A percentile compares a stretch with the other conserved stretches of the same genome.
These are phyloP conservation scores for Taxillus chinensis DNA, from an alignment of 164 flowering plant genomes.

Conservation along the genomic window DNA sequence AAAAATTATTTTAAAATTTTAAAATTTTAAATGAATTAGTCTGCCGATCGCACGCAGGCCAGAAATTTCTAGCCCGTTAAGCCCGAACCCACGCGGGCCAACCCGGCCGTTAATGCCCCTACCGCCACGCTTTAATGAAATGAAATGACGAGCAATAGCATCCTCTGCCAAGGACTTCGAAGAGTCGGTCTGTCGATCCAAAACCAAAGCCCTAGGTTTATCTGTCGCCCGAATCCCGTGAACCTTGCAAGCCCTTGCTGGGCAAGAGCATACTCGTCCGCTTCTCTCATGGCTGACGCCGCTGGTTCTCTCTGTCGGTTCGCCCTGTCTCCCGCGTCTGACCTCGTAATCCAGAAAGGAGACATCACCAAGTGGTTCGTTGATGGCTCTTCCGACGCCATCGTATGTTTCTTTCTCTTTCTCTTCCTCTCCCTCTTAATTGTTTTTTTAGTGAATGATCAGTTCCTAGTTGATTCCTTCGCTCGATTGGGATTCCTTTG, in stretches of 20 bases:
- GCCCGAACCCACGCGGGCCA: no score
- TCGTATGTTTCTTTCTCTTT: constrained; percentile 33
- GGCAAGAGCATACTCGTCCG: background rate
- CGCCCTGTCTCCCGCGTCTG: constrained; percentile 23
- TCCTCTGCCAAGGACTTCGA: background rate
- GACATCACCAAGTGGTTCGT: constrained; percentile 84
- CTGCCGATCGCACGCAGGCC: no score
- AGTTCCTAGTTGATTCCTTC: background rate
- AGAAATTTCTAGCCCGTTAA: no score
- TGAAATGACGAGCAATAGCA: background rate
- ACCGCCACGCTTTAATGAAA: no score
- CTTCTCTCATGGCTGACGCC: background rate
- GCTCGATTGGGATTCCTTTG: no score
- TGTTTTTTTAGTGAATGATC: background rate
- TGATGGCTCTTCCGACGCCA: constrained; percentile 75
- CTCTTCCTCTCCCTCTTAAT: constrained; percentile 1
- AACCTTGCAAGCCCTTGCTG: background rate
- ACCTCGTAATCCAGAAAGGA: constrained; percentile 57
- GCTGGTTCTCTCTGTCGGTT: constrained; percentile 12
- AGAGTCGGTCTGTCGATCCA: background rate
- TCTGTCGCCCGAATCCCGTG: background rate
- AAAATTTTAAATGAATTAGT: no score
- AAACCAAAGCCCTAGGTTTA: background rate
- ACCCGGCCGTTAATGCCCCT: no score
- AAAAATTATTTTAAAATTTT: no score